phyloP scores from a whole-genome alignment of 805 yeast genomes.

The Yarrowia osloensis region DNA sequence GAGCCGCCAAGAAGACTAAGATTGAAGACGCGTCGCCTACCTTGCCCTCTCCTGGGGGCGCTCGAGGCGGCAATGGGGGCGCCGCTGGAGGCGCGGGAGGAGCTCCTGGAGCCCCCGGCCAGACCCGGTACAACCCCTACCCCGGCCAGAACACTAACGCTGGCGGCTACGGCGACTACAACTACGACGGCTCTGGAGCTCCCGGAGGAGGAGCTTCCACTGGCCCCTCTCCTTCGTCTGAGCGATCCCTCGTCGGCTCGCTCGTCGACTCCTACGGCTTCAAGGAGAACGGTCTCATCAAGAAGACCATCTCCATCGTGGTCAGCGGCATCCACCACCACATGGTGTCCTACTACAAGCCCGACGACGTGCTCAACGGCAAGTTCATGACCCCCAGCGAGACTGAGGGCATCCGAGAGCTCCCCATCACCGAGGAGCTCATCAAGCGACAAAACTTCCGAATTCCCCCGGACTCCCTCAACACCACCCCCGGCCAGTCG shows the following conservation, averaged over 20 bases:
- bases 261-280: constrained; percentile 62
- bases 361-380: constrained; percentile 68
- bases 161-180: constrained; percentile 7
- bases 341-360: constrained; percentile 74
- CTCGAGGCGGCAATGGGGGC: background rate
- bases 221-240: constrained; percentile 38
- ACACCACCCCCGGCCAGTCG: constrained; percentile 26
- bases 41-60: background rate
- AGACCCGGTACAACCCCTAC: constrained; percentile 25
- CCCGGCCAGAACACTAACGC: background rate
- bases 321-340: constrained; percentile 52
- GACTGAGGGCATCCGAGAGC: constrained; percentile 51
- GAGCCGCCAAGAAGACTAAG: constrained; percentile 25
- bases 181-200: constrained; percentile 12
- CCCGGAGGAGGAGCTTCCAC: constrained; percentile 24
- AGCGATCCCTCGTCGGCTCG: constrained; percentile 56
- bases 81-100: background rate
- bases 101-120: background rate
- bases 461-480: constrained; percentile 40
- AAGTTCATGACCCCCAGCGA: constrained; percentile 60
- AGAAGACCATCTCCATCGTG: constrained; percentile 77
- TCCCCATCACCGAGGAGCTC: constrained; percentile 46
- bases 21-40: background rate
- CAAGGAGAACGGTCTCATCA: constrained; percentile 72
- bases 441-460: constrained; percentile 42